phyloP scores from a whole-genome alignment of 73 alveolate species.

The Tetrahymena elliotti region DNA sequence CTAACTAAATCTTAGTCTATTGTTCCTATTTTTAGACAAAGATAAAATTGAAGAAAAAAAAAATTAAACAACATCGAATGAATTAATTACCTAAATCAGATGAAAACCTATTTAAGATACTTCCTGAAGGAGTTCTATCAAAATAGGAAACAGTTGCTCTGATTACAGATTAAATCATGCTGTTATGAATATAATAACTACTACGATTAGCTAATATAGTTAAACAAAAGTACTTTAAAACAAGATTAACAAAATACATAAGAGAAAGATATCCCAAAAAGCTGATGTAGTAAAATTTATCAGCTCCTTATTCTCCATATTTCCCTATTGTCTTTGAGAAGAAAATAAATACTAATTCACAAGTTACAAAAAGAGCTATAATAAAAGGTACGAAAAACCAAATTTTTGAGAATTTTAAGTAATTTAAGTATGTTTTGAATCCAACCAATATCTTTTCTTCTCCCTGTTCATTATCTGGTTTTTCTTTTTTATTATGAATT shows the following conservation, averaged over 20 bases:
- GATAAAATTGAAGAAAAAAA: neutral
- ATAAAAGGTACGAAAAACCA: neutral
- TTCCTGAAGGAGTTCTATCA: slow-evolving; percentile 51
- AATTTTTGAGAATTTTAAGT: neutral
- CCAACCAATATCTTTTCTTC: neutral
- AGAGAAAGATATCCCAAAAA: neutral
- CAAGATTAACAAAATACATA: neutral
- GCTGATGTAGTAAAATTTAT: neutral
- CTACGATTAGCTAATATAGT: neutral
- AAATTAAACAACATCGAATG: neutral
- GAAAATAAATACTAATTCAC: neutral
- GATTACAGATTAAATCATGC: slow-evolving; percentile 9
- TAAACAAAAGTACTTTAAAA: neutral
- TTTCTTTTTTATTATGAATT: neutral
- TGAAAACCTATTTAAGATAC: slow-evolving; percentile 45
- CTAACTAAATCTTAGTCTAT: neutral
- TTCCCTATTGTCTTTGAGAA: neutral
- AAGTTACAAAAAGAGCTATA: neutral
- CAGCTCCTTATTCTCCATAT: neutral
- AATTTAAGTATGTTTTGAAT: neutral
- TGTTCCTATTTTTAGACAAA: neutral
- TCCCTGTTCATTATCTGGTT: neutral
- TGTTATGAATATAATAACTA: neutral
- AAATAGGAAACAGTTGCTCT: slow-evolving; percentile 34
- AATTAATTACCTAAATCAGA: slow-evolving; percentile 10